phyloP scores from a whole-genome alignment of 106 monocot species.

The Dendrobium huoshanense region DNA sequence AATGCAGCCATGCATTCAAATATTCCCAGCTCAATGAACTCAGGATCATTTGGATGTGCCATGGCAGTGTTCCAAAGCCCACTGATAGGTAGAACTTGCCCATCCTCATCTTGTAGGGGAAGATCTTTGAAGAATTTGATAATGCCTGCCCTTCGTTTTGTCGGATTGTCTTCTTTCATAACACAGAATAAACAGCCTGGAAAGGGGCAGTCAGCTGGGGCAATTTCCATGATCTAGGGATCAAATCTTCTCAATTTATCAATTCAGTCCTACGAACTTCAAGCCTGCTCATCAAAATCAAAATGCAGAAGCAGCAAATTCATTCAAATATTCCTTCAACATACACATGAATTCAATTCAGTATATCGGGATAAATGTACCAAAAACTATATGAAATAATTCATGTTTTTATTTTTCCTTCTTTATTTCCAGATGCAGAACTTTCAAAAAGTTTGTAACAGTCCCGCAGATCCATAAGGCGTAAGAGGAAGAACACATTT shows the following conservation, averaged over 20 bases:
- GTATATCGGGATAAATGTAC: too few species aligned
- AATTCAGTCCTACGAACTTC: background rate
- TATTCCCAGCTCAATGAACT: slow-evolving; percentile 92
- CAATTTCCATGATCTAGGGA: slow-evolving; percentile 58
- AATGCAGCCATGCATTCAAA: slow-evolving; percentile 96
- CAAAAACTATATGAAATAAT: background rate
- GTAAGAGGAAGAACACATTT: background rate
- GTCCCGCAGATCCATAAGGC: background rate
- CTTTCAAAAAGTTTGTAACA: background rate
- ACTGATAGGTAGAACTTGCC: slow-evolving; percentile 93
- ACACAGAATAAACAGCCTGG: slow-evolving; percentile 98
- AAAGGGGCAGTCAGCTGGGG: slow-evolving; percentile 71
- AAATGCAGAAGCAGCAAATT: background rate
- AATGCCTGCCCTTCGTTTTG: slow-evolving; percentile 72
- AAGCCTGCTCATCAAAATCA: background rate
- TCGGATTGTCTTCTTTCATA: slow-evolving; percentile 90
- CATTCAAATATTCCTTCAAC: background rate
- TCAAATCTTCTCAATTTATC: background rate
- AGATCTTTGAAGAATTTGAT: slow-evolving; percentile 91
- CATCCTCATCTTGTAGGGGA: slow-evolving; percentile 87
- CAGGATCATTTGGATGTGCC: slow-evolving; percentile 97
- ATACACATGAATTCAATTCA: background rate
- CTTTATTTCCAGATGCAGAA: background rate
- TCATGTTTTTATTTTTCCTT: background rate
- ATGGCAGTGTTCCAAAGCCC: slow-evolving; percentile 99